Evolutionary conservation across 164 flowering plant species (phyloP), one percentile per base, ranked within the genome.

Genomic region (Aristolochia californica): DNA sequence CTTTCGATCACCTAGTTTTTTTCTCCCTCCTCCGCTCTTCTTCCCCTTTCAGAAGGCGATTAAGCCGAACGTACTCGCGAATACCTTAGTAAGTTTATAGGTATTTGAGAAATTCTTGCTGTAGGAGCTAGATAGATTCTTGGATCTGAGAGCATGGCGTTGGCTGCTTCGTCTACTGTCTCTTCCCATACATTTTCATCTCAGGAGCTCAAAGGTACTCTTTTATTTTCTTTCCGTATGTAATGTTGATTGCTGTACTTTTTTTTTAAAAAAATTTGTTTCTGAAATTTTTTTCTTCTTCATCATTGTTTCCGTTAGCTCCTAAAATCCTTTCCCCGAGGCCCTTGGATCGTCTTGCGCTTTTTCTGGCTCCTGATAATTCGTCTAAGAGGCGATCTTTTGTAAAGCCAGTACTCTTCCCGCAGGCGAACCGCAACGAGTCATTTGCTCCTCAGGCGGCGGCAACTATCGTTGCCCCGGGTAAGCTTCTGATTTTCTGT

Each of bases 381-480:
- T 23, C 69, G 0, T 66, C 78, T 2, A 66, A 70, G 48, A 68
- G 84, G 63, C 74, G 83, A 27, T 24, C 52, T 25, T 54, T 65
- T 20, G 78, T 77, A 21, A 75, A 61, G 58, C 74, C 27, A 26
- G 51, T 86, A 4, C 53, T 79, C 13, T 67, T 72, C 61, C 88
- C 85, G 0, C 87, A 78, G 66, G 65, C 78, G 11, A 84, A 76
- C 55, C 66, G 84, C 56, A 80, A 34, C 23, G 83, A 77, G 40
- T 76, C 87, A 1, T 58, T 76, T 15, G 88, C 74, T 43, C 78
- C 85, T 56, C 51, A 64, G 7, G 91, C 91, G 7, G 91, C 91
- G 0, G 77, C 91, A 49, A 62, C 87, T 9, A 24, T 72, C 47
- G 51, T 54, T 64, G 77, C 77, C 62, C 79, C 84, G 57, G 91